phyloP scores from a whole-genome alignment of 768 basidiomycete genomes.

The Omphalotus guepiniiformis region DNA sequence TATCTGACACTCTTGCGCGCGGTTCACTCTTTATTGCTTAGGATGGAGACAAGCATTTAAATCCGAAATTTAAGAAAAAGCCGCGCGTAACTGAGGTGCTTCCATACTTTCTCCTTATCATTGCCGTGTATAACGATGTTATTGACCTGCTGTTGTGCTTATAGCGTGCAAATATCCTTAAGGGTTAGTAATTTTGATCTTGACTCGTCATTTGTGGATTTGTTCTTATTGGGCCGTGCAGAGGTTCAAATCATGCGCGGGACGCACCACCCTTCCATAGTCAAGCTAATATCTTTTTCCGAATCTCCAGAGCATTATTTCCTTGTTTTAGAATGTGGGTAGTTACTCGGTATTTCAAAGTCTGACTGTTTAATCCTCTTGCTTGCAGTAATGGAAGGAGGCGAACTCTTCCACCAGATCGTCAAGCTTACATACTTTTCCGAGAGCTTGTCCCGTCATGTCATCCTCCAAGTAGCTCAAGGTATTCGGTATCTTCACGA shows the following conservation, averaged over 20 bases:
- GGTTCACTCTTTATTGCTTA: slow-evolving; percentile 26
- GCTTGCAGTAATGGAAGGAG: slow-evolving; percentile 86
- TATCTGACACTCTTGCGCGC: slow-evolving; percentile 16
- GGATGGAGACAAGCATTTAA: slow-evolving; percentile 92
- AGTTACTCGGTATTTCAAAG: background rate
- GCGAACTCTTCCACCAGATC: slow-evolving; percentile 98
- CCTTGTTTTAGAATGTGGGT: slow-evolving; percentile 84
- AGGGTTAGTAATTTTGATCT: slow-evolving; percentile 68
- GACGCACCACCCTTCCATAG: slow-evolving; percentile 85
- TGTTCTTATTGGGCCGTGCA: slow-evolving; percentile 30
- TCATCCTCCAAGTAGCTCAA: slow-evolving; percentile 92
- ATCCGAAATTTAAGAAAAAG: slow-evolving; percentile 92
- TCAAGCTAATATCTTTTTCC: slow-evolving; percentile 88
- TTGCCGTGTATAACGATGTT: slow-evolving; percentile 14
- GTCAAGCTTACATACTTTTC: slow-evolving; percentile 99
- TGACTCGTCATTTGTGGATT: background rate
- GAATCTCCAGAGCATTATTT: slow-evolving; percentile 95
- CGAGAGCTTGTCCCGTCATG: slow-evolving; percentile 94
- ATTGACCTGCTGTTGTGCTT: slow-evolving; percentile 21
- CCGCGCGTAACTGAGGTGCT: slow-evolving; percentile 97
- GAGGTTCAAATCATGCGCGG: slow-evolving; percentile 99
- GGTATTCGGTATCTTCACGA: slow-evolving; percentile 96
- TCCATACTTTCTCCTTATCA: slow-evolving; percentile 23
- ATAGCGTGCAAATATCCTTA: slow-evolving; percentile 96
- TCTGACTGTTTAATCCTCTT: slow-evolving; percentile 10